Evolutionary conservation across 805 yeast genomes (phyloP), one percentile per base, ranked within the genome.

Genomic region (Brettanomyces anomalus): DNA sequence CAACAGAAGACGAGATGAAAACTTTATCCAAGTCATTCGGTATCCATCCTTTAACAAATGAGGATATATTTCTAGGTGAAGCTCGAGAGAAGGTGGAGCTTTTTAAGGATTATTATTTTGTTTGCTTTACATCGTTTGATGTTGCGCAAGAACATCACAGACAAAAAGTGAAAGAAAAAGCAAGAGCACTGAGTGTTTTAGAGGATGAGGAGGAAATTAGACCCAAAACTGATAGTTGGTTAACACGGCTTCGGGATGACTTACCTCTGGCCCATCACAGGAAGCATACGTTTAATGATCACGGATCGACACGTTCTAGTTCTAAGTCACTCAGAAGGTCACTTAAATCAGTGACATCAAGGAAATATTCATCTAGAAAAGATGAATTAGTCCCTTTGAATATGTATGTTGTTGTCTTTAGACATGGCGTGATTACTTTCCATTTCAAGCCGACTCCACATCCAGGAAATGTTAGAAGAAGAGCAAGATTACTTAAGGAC

Each of bases 1-100:
- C 98, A 10, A 85, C 95, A 0, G 97, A 93, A 56, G 97, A 88
- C 51, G 98, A 90, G 61, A 86, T 93, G 95, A 88, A 90, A 55
- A 93, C 83, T 0, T 53, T 90, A 13, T 77, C 94, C 21, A 87
- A 87, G 54, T 79, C 97, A 0, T 90, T 90, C 65, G 95, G 95
- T 1, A 86, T 90, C 44, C 98, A 90, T 62, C 98, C 98, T 0
- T 72, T 90, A 53, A 90, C 98, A 0, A 85, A 97, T 0, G 98
- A 90, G 58, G 98, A 90, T 64, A 89, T 90, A 39, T 83, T 85
- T 46, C 64, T 89, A 26, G 96, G 96, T 2, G 98, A 90, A 58
- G 84, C 95, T 1, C 76, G 97, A 50, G 98, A 90, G 60, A 90
- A 90, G 57, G 96, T 90, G 17, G 98, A 90, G 63, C 62, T 93